Evolutionary conservation across 2,329 filamentous ascomycete species (phyloP), one percentile per base, ranked within the genome.

Genomic region (Hypoxylon sp.): DNA sequence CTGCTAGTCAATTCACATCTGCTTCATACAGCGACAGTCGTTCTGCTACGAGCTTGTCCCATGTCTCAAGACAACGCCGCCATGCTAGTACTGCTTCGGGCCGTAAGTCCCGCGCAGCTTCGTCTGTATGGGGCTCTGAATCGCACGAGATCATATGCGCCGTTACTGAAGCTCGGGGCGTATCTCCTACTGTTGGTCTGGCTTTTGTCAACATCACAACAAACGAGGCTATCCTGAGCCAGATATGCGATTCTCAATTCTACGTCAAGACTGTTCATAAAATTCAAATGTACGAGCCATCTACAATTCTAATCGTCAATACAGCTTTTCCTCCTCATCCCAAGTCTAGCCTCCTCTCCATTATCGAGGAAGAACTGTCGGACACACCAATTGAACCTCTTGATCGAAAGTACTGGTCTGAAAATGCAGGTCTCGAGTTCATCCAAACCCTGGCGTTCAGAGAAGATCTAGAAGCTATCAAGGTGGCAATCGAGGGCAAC

Each of bases 241-340:
- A 98, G 75, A 95, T 98, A 70, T 94, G 91, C 75, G 95, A 98
- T 78, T 97, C 91, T 62, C 94, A 97, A 77, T 97, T 94, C 34
- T 98, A 97, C 77, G 90, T 94, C 63, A 91, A 90, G 75, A 97
- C 94, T 0, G 84, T 97, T 30, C 93, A 97, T 79, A 97, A 98
- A 77, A 85, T 98, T 34, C 87, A 88, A 57, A 89, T 97, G 23
- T 92, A 93, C 73, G 88, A 91, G 23, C 94, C 95, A 0, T 91
- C 90, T 1, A 89, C 91, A 69, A 92, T 98, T 53, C 81, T 98
- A 1, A 90, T 97, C 72, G 89, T 93, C 75, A 87, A 87, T 3
- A 91, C 91, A 1, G 87, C 89, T n/a, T 88, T 84, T 25, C 81
- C 83, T 1, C 86, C 90, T 17, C 89, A 90, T 67, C 84, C 84